Evolutionary conservation across 2,329 filamentous ascomycete genomes (phyloP).

Genomic region (Fusarium sp.): DNA sequence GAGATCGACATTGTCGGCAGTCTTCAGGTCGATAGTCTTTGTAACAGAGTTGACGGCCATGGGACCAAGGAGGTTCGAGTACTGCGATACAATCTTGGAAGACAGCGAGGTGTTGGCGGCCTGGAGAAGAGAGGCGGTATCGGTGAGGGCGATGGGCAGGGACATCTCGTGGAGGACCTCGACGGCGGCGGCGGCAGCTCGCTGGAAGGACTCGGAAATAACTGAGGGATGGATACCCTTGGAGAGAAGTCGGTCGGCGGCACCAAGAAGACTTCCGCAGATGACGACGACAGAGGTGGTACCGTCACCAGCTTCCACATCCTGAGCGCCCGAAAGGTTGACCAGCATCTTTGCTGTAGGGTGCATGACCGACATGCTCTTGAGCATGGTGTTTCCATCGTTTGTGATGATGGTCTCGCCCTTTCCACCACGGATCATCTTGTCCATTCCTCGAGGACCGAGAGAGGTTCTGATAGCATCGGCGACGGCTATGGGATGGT

Average conservation of each 20-base stretch:
- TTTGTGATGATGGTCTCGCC: constrained; percentile 99
- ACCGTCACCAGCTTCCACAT: constrained; percentile 97
- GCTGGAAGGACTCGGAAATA: constrained; percentile 97
- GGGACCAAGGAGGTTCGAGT: constrained; percentile 92
- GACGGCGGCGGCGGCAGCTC: constrained; percentile 90
- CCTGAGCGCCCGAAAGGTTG: constrained; percentile 95
- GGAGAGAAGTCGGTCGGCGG: constrained; percentile 87
- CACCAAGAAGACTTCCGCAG: constrained; percentile 92
- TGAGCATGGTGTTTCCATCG: constrained; percentile 99
- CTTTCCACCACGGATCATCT: constrained; percentile 98
- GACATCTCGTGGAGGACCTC: constrained; percentile 95
- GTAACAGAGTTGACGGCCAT: constrained; percentile 98
- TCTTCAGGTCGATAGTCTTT: constrained; percentile 95
- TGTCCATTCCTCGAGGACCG: constrained; percentile 97
- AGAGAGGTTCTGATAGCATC: constrained; percentile 98
- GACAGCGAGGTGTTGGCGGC: constrained; percentile 97
- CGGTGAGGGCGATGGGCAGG: constrained; percentile 87
- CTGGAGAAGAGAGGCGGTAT: constrained; percentile 91
- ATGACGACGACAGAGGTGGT: constrained; percentile 99
- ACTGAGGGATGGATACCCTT: constrained; percentile 98
- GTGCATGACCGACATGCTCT: constrained; percentile 99
- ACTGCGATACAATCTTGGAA: constrained; percentile 98
- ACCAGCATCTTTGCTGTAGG: constrained; percentile 99
- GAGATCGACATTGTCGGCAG: constrained; percentile 94
- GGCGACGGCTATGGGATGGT: constrained; percentile 77